A percentile compares a stretch with the other conserved stretches of the same genome.
These are phyloP conservation scores for Silene noctiflora DNA, from an alignment of 179 eudicot genomes.

Conservation along the genomic window DNA sequence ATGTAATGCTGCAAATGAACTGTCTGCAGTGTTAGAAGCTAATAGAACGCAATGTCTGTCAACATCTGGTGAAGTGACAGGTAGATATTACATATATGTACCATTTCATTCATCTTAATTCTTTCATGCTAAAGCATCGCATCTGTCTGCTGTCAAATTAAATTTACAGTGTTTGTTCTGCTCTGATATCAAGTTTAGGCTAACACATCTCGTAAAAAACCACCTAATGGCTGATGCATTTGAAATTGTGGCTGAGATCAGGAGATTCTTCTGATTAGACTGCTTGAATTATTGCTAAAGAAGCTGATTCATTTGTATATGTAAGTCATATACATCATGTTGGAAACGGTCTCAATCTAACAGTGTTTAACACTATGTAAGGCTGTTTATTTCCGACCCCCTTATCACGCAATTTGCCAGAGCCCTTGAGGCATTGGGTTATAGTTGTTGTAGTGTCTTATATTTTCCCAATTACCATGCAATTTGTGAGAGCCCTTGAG, in stretches of 20 bases:
- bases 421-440: neutral
- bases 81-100: conserved; percentile 34
- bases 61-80: conserved; percentile 61
- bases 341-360: neutral
- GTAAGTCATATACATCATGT: neutral
- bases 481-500: neutral
- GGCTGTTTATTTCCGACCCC: neutral
- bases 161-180: neutral
- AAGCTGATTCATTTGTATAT: neutral
- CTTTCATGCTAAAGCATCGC: conserved; percentile 4
- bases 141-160: neutral
- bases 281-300: neutral
- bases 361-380: neutral
- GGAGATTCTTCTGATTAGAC: neutral
- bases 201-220: neutral
- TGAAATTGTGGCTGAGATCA: conserved; percentile 5
- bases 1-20: conserved; percentile 58
- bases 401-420: neutral
- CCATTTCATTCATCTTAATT: neutral
- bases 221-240: neutral
- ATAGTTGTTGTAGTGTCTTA: neutral
- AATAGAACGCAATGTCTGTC: conserved; percentile 60
- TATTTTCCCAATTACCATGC: neutral
- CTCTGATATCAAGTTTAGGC: neutral
- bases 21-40: conserved; percentile 71